Base-by-base conservation (phyloP, 345 rosid species). In the Moricandia arvensis region DNA sequence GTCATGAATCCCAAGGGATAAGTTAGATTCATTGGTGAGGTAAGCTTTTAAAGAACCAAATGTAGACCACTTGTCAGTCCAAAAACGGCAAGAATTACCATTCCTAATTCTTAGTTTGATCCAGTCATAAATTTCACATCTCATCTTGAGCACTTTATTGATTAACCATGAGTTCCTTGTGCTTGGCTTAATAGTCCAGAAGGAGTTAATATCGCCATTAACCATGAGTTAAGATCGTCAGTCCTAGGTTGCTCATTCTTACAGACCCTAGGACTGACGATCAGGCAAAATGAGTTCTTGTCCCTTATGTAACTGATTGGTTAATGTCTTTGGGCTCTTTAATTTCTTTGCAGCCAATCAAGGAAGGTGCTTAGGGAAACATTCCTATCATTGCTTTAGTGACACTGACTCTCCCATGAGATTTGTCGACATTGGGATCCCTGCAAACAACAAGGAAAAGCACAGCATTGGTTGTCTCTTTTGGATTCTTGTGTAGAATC, bases 211-310 rank as follows among this genome's bases (percentile, higher is more conserved):
- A 21, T 21, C 24, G 24, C 24, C 24, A 21, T 21, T 21, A 21
- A 21, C 24, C 24, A 21, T 21, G 24, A 21, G 24, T 21, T 21
- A 21, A 21, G 24, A 21, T 21, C 24, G 24, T 21, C 24, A 21
- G 24, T 21, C 24, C 24, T 21, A 90, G 91, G 45, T 91, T 89
- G 10, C 80, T 90, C 21, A 90, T 91, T 83, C 90, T 90, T 18
- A 90, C 93, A 0, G 93, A 91, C 37, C 96, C 96, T 10, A 82
- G 96, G 66, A 91, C 96, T 13, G 96, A 91, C 57, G 93, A 91
- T 60, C 96, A 91, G 90, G 96, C 88, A 72, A 16, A 8, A 10
- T 49, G 26, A 41, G 3, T n/a, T 2, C 43, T 9, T 10, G 7
- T 30, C 27, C 10, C 16, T 58, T 6, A 55, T 21, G 29, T 15